Percentiles rank a stretch among this genome's conserved stretches.
phyloP scores from a whole-genome alignment of 75 land plant species.

The Sequoia sempervirens region DNA sequence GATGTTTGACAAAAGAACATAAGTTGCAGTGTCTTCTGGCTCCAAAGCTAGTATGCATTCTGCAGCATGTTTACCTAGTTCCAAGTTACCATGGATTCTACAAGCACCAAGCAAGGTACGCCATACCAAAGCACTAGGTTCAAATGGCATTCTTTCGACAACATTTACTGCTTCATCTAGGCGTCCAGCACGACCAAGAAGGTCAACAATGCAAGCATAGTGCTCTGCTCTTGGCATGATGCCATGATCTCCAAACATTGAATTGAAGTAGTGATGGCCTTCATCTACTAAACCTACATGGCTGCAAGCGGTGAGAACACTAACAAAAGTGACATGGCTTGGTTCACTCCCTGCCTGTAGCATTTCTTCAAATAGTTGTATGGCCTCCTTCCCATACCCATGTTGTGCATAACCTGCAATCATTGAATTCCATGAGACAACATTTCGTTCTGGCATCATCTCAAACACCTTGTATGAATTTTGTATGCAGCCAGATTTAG shows the following conservation, averaged over 20 bases:
- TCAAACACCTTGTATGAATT: conserved; percentile 68
- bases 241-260: conserved; percentile 23
- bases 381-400: conserved; percentile 38
- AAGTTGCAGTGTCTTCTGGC: conserved; percentile 2
- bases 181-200: conserved; percentile 50
- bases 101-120: not conserved
- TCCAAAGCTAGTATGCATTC: not conserved
- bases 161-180: conserved; percentile 45
- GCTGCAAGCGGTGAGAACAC: conserved; percentile 57
- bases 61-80: not conserved
- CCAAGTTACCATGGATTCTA: not conserved
- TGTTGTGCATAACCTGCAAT: conserved; percentile 60
- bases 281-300: conserved; percentile 57
- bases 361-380: conserved; percentile 44
- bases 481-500: conserved; percentile 47
- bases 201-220: conserved; percentile 63
- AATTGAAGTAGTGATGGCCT: conserved; percentile 37
- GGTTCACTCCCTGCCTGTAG: conserved; percentile 21
- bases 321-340: conserved; percentile 61
- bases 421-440: conserved; percentile 58
- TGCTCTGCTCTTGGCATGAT: conserved; percentile 42
- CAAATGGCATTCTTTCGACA: conserved; percentile 27
- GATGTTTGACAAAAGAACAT: not conserved
- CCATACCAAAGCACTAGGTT: not conserved
- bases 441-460: conserved; percentile 39